Base-by-base conservation (phyloP, 2,329 filamentous ascomycete species). In the Colletotrichum karsti region DNA sequence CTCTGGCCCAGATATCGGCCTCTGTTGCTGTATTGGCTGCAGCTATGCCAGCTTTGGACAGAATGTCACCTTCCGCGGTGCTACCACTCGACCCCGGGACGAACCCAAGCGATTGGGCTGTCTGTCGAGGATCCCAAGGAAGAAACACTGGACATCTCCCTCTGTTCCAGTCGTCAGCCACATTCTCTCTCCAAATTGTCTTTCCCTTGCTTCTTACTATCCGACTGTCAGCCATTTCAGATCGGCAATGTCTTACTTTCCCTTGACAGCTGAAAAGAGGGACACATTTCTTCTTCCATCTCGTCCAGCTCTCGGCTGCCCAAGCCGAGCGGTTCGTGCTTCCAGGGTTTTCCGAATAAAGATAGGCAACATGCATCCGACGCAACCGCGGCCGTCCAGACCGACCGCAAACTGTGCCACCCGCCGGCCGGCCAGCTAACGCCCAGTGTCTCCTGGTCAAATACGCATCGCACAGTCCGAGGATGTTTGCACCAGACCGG, bases 201-300 rank as follows among this genome's bases (percentile, higher is more conserved):
- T 30, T 63, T 30, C 51, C 64, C 64, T 63, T 67, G 59, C 50
- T 51, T 63, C 64, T 51, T 42, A 46, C 64, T 9, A 57, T 63
- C 41, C 41, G 56, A 15, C 26, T 63, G 41, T 48, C 50, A 53
- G 35, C 44, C 64, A 51, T 33, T 18, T 67, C 20, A 28, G 22
- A 56, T 57, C 51, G 51, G 37, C 42, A 33, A 30, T 67, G 64
- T 63, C 51, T 63, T 35, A 33, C 7, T 42, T 42, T 67, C 64
- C 59, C 64, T 67, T 33, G 44, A 42, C 26, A 22, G 20, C 22
- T 48, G 51, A 33, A 54, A 61, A 46, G 28, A 28, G n/a, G 33
- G 15, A 4, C 5, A 35, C 10, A 7, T 56, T 67, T 44, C 26
- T 42, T 56, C 35, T 67, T 46, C 20, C 15, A 41, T 22, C 50